Conservation (phyloP, 139 green algal genomes). For the Chlamydomonas sphaeroides region DNA sequence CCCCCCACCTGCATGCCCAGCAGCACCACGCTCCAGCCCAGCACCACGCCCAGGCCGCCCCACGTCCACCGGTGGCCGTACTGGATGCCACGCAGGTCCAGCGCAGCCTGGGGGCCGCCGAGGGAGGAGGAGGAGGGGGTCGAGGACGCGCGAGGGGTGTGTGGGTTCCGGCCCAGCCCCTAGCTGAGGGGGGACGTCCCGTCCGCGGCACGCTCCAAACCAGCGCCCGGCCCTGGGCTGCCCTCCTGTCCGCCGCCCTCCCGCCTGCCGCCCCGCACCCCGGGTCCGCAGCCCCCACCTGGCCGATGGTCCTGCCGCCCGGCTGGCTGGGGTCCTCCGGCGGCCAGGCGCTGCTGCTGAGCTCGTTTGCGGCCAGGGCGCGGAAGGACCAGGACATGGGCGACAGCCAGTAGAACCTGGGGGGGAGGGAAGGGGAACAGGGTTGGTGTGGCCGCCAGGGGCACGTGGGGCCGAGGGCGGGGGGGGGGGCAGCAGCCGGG, state of each 20-base stretch:
- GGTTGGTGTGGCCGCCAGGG: too few species aligned
- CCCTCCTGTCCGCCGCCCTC: too few species aligned
- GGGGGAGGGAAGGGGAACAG: too few species aligned
- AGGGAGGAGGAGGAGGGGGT: too few species aligned
- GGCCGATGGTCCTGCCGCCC: background rate
- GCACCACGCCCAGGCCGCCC: conserved; percentile 3
- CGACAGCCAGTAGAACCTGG: background rate
- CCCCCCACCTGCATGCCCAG: background rate
- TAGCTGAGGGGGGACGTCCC: too few species aligned
- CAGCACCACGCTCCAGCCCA: conserved; percentile 1
- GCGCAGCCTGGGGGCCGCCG: background rate
- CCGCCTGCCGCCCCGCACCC: too few species aligned
- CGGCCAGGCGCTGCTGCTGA: conserved; percentile 12
- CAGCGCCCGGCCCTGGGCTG: too few species aligned
- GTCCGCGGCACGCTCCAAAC: too few species aligned
- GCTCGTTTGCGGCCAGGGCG: conserved; percentile 52
- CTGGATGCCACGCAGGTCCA: conserved; percentile 8
- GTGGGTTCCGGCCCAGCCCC: too few species aligned
- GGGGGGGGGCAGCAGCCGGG: too few species aligned
- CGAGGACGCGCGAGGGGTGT: too few species aligned
- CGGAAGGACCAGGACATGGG: conserved; percentile 45
- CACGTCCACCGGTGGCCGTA: conserved; percentile 30
- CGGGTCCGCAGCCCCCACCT: too few species aligned
- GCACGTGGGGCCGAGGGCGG: background rate
- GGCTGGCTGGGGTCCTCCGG: background rate